Conservation (phyloP, 2,329 filamentous ascomycete species). For the Fusarium albidum region DNA sequence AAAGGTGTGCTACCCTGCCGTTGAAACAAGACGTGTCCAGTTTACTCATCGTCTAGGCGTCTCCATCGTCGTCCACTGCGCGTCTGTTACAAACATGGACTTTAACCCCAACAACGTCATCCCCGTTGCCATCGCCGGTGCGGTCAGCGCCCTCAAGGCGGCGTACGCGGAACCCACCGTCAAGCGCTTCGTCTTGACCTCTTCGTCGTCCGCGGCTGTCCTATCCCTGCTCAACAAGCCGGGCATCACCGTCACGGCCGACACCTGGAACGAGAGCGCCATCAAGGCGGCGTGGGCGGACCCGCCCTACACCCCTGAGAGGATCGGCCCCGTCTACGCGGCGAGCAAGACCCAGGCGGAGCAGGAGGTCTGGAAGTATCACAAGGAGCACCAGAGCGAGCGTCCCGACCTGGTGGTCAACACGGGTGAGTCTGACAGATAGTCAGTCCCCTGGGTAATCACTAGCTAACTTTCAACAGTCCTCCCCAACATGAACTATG, state of each 20-base stretch:
- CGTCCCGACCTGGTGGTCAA: conserved; percentile 42
- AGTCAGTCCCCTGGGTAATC: too few species aligned
- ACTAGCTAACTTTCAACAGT: conserved; percentile 12
- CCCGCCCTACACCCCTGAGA: conserved; percentile 43
- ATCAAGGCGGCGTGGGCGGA: conserved; percentile 47
- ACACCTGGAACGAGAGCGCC: conserved; percentile 46
- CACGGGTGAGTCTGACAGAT: conserved; percentile 6
- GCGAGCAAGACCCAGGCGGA: conserved; percentile 51
- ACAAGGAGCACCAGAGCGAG: conserved; percentile 27
- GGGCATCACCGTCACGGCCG: conserved; percentile 9
- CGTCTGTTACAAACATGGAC: conserved; percentile 44
- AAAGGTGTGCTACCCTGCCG: conserved; percentile 33
- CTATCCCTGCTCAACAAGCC: not conserved
- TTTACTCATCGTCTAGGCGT: conserved; percentile 14
- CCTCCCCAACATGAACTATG: conserved; percentile 42
- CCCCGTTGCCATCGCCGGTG: conserved; percentile 40
- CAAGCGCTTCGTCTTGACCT: conserved; percentile 47
- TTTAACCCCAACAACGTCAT: conserved; percentile 50
- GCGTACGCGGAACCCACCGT: conserved; percentile 46
- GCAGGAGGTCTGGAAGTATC: conserved; percentile 49
- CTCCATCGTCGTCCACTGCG: conserved; percentile 49
- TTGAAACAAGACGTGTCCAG: not conserved
- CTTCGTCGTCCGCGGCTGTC: conserved; percentile 8
- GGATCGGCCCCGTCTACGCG: conserved; percentile 43
- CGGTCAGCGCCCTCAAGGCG: conserved; percentile 43